Evolutionary conservation across 306 rosid genomes (phyloP), one percentile per base, ranked within the genome.

Genomic region (Dalbergia cultrata): DNA sequence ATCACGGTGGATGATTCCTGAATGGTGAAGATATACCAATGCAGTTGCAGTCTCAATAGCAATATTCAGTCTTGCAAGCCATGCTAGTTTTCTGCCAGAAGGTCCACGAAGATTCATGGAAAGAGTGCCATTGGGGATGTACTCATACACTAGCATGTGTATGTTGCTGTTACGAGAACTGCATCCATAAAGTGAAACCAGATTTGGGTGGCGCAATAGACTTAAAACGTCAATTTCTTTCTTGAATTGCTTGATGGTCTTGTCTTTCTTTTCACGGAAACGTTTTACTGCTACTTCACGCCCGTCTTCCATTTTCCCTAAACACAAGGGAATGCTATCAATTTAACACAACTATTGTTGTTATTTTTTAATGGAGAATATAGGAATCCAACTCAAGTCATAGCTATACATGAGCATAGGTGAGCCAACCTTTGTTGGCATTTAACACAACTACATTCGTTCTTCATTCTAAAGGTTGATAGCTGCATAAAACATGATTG

Each of bases 1-100:
- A 49, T 92, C 90, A 0, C 91, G 94, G 87, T 92, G 97, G 74
- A 92, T 84, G 67, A 90, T 82, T 5, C 85, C 90, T 19, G 91
- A 84, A 6, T 85, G 86, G 19, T 92, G 97, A 71, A 92, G 97
- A 80, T 84, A 92, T 19, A 72, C 54, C 81, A 90, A 77, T 7
- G 92, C 92, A 49, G 7, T 44, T 31, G 97, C 89, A 37, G 92
- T 89, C 59, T 89, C 92, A 18, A 89, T 58, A 35, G 94, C 94
- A 58, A 92, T 88, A 22, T 87, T 87, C 88, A 88, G 54, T 70
- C 97, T 80, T 10, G 64, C 85, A 35, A 13, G 50, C 90, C 92
- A 90, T n/a, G 87, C 63, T 13, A 92, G 57, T 18, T 19, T 79
- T 6, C 10, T 8, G 0, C 17, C 0, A 12, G 70, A 33, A 33